Conservation (phyloP, 257 asterid genomes). For the Buddleja alternifolia region DNA sequence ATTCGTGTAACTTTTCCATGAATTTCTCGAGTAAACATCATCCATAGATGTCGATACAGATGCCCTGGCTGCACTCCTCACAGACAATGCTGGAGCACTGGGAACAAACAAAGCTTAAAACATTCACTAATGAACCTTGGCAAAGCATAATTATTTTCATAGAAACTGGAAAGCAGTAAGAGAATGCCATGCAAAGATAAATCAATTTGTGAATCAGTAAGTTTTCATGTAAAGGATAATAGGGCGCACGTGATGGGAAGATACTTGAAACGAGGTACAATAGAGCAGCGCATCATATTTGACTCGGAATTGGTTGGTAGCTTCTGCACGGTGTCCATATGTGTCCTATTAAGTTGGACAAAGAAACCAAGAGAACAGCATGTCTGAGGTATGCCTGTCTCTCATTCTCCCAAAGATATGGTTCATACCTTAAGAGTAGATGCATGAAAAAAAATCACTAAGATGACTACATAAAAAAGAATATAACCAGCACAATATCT, state of each 20-base stretch:
- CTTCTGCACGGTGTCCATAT: conserved; percentile 74
- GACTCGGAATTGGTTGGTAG: conserved; percentile 88
- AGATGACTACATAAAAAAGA: conserved; percentile 20
- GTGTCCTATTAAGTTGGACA: conserved; percentile 89
- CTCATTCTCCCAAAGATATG: conserved; percentile 95
- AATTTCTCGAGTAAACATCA: conserved; percentile 78
- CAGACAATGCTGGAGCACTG: conserved; percentile 96
- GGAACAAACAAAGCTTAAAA: conserved; percentile 28
- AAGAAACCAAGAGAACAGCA: conserved; percentile 94
- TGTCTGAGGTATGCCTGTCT: conserved; percentile 91
- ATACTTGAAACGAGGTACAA: conserved; percentile 96
- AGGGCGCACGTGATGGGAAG: conserved; percentile 89
- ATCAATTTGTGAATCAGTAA: background rate
- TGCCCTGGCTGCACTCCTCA: conserved; percentile 61
- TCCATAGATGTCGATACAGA: conserved; percentile 66
- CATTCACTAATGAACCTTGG: conserved; percentile 26
- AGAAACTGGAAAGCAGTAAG: conserved; percentile 8
- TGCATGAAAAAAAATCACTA: conserved; percentile 33
- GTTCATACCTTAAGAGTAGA: conserved; percentile 73
- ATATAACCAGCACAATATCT: conserved; percentile 7
- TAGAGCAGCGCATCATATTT: conserved; percentile 92
- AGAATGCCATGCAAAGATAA: background rate
- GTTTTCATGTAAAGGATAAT: conserved; percentile 24
- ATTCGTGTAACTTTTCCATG: conserved; percentile 72
- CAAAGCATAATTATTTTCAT: background rate